Base-by-base conservation (phyloP, 495 filamentous ascomycete genomes). In the Penicillium paradoxum region DNA sequence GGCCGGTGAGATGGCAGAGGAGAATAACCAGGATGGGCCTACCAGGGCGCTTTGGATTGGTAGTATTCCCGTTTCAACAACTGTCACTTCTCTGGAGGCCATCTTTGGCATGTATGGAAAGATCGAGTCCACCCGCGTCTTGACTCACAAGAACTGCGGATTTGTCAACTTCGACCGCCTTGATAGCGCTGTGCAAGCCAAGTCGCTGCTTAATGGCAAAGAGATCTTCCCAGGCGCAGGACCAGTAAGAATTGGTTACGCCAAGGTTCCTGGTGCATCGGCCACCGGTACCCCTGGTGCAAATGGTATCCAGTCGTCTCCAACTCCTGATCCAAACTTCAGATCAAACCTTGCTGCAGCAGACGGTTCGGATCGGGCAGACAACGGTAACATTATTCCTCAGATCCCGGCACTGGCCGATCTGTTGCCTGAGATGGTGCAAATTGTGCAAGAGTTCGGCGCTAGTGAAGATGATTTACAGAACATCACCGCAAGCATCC, bases 131-230 rank as follows among this genome's bases (percentile, higher is more conserved):
- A 91, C 89, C 32, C 80, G 93, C 53, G 95, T 98, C 13, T 77
- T 98, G 56, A 96, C 93, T 11, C 93, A 98, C 76, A 98, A 98
- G 81, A 97, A 95, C 64, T 98, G 93, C 67, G 93, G 93, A 6
- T 98, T 98, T 60, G 91, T 98, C 65, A 98, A 98, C 69, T 98
- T 96, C 59, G 89, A 97, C 72, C 83, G 81, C 57, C 67, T 91
- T 21, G 89, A 96, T 29, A 95, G 89, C 63, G 95, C 93, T 41
- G 87, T 96, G 25, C 81, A 88, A 49, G 95, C 93, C 4, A 95
- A 89, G 63, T 83, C 82, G 17, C 76, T 83, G 63, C 84, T 95
- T 66, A 96, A 97, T 61, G 91, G 91, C 55, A 96, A 95, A 72
- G 93, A 98, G 66, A 96, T 98, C 43, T 97, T 98, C 74, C 95